Percentiles rank a stretch among this genome's conserved stretches.
Conservation (phyloP, 768 basidiomycete species). For the Tricholomella constricta region DNA sequence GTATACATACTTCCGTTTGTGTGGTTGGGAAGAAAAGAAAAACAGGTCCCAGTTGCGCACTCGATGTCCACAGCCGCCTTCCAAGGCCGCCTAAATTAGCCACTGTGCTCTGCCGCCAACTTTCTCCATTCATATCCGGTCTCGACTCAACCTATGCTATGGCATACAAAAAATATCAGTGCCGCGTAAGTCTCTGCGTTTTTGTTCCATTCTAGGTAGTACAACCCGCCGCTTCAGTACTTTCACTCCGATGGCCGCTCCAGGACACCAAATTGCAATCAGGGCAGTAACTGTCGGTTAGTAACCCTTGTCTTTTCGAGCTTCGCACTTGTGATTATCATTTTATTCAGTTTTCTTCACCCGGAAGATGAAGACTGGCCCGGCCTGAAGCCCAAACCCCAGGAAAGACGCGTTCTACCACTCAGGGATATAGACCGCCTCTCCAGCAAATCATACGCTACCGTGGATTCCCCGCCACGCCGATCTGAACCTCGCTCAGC, state of each 20-base stretch:
- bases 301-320: constrained; percentile 11
- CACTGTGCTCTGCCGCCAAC: too few species aligned
- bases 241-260: constrained; percentile 46
- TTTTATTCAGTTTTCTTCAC: constrained; percentile 44
- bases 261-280: constrained; percentile 44
- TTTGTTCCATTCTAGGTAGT: not conserved
- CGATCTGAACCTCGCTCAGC: constrained; percentile 28
- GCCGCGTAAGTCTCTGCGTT: constrained; percentile 41
- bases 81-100: too few species aligned
- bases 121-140: too few species aligned
- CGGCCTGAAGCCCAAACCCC: constrained; percentile 22
- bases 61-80: too few species aligned
- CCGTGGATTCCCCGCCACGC: constrained; percentile 4
- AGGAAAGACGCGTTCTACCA: constrained; percentile 11
- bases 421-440: constrained; percentile 4
- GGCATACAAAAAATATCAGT: constrained; percentile 46
- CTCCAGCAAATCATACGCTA: constrained; percentile 4
- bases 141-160: not conserved
- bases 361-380: constrained; percentile 50
- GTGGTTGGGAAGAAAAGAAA: not conserved
- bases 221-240: constrained; percentile 34
- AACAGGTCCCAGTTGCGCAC: not conserved
- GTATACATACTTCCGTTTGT: too few species aligned
- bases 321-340: not conserved
- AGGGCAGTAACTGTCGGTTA: constrained; percentile 54